Base-by-base conservation (phyloP, 2,329 filamentous ascomycete genomes). In the Xylariales sp. region DNA sequence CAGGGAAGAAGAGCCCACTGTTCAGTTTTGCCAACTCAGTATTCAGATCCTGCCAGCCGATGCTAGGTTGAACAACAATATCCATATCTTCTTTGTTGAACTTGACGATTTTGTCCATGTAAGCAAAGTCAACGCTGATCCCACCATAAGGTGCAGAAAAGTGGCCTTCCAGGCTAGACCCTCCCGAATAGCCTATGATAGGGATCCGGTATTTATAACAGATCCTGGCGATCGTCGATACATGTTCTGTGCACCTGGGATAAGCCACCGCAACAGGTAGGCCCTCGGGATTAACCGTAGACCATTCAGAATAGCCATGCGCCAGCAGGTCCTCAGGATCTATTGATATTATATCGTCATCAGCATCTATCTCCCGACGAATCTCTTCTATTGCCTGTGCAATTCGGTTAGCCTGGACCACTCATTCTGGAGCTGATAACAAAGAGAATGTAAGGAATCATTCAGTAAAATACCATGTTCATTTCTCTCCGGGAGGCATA, bases 21-120 rank as follows among this genome's bases (percentile, higher is more conserved):
- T 77, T 72, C 60, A 84, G 78, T 53, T 85, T 80, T 33, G 80
- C 72, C 31, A 82, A 58, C 50, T 78, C 65, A 47, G 84, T 79
- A 52, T 96, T 96, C 41, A 96, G 66, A 37, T 85, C 80, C 74
- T 94, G 89, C 89, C 89, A 96, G n/a, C 85, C 83, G 8, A 96
- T 83, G 6, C 85, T 86, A 4, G 90, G 90, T 59, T 96, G 90
- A 4, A 96, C 88, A 5, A 95, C 86, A 34, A 95, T 74, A 51
- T 96, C 90, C 85, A 95, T 88, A 57, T 95, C 90, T 4, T 87
- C 83, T 49, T 85, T 82, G 58, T 95, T 85, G 40, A 95, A 71
- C 38, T 81, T 71, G 20, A 96, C 50, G 18, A 95, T 84, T 52
- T 81, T 70, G 57, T 95, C 84, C 90, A 96, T 96, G 53, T 78